Evolutionary conservation across 2,329 filamentous ascomycete species (phyloP), one percentile per base, ranked within the genome.

Genomic region (Alternaria incomplexa): DNA sequence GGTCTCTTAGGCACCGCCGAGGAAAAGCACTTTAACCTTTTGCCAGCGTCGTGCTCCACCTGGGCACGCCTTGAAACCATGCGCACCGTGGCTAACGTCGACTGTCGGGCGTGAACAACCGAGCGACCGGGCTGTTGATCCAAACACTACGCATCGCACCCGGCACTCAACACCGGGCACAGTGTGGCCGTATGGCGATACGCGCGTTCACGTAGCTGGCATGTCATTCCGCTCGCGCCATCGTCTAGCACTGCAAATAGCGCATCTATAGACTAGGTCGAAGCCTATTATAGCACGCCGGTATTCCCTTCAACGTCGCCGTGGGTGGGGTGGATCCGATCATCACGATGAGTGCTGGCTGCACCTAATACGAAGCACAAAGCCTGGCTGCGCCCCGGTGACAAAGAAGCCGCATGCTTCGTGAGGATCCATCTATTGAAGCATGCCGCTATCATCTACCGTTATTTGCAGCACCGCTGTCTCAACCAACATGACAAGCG

Each of bases 1-100:
- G 59, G 60, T 59, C 45, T 63, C 59, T 72, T 69, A 72, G 72
- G 61, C 73, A 66, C 45, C 67, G 71, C 68, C 71, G 67, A 70
- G 63, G 62, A 71, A 70, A 70, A 72, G 62, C 68, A 76, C 65
- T 58, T 56, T 59, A 60, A 48, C 54, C 56, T 65, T 59, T 64
- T 55, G 60, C 63, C 58, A 63, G 51, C 55, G 46, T 56, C 63
- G 62, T 71, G 69, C 65, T 64, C 67, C 64, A 63, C 68, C 62
- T 62, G 59, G 9, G 66, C 61, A 58, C 64, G 66, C 70, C 66
- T 73, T 76, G 76, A 78, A 77, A 78, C 76, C 68, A 67, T 66
- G 64, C 63, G 65, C 61, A 66, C 36, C 56, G 50, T 68, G 73
- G 69, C 71, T 67, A 73, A 69, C 63, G 62, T 65, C 54, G 59